A percentile compares a stretch with the other conserved stretches of the same genome.
Conservation (phyloP, 148 eudicot species). For the Pharnaceum exiguum region DNA sequence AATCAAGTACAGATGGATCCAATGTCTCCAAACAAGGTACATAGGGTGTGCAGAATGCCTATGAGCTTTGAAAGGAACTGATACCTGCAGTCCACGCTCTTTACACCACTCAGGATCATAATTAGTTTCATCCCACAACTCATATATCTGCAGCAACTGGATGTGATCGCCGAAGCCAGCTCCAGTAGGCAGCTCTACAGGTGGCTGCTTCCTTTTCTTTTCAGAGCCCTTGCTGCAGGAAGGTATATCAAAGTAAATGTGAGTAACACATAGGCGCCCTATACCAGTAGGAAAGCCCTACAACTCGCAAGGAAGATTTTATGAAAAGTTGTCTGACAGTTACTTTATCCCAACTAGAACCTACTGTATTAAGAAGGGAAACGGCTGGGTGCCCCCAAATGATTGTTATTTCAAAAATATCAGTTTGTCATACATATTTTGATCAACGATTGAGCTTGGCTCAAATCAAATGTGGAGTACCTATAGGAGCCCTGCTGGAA, state of each 20-base stretch:
- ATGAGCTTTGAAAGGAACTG: neutral
- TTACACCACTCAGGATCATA: conserved; percentile 80
- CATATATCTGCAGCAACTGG: conserved; percentile 84
- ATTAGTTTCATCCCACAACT: conserved; percentile 70
- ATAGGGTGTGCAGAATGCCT: neutral
- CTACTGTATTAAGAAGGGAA: too few relatives aligned
- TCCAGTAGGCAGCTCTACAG: conserved; percentile 80
- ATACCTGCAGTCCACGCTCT: conserved; percentile 80
- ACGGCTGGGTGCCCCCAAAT: too few relatives aligned
- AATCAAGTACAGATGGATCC: neutral
- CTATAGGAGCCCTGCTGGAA: too few relatives aligned
- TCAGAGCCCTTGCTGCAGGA: conserved; percentile 57
- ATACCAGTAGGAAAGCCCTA: too few relatives aligned
- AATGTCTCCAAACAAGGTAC: neutral
- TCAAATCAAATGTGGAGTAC: too few relatives aligned
- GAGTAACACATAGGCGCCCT: too few relatives aligned
- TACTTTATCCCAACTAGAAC: too few relatives aligned
- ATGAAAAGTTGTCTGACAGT: too few relatives aligned
- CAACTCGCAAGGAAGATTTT: too few relatives aligned
- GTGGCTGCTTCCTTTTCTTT: conserved; percentile 78
- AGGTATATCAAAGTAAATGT: neutral
- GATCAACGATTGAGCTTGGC: too few relatives aligned
- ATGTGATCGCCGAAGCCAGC: conserved; percentile 92
- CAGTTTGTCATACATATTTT: too few relatives aligned
- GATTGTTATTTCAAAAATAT: too few relatives aligned